Evolutionary conservation across 768 basidiomycete species (phyloP).

Genomic region (Xerocomus brunneocitrinus): DNA sequence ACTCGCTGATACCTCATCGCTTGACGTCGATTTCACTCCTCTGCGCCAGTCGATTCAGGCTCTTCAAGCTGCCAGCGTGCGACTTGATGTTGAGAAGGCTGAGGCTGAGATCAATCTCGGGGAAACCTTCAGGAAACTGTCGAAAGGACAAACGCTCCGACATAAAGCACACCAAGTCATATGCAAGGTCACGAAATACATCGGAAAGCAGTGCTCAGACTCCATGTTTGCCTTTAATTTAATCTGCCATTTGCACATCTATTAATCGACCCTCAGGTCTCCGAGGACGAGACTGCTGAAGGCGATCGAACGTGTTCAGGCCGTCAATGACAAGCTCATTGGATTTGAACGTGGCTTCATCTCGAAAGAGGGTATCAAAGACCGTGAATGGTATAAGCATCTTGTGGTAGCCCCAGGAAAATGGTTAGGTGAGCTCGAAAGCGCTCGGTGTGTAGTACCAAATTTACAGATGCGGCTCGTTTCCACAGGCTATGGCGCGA

Average conservation of each 20-base stretch:
- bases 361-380: conserved; percentile 70
- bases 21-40: conserved; percentile 48
- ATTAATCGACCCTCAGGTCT: conserved; percentile 15
- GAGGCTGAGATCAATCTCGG: conserved; percentile 50
- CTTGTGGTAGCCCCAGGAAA: conserved; percentile 89
- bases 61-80: conserved; percentile 48
- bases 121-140: conserved; percentile 38
- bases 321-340: conserved; percentile 63
- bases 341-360: conserved; percentile 82
- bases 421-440: conserved; percentile 58
- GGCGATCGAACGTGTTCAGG: conserved; percentile 55
- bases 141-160: conserved; percentile 21
- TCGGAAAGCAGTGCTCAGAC: conserved; percentile 26
- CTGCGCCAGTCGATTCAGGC: conserved; percentile 44
- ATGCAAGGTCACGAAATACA: conserved; percentile 35
- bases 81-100: conserved; percentile 56
- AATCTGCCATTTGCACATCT: background rate
- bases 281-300: conserved; percentile 39
- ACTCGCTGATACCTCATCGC: conserved; percentile 19
- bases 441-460: background rate
- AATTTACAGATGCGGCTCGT: conserved; percentile 1
- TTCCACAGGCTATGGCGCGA: conserved; percentile 72
- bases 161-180: conserved; percentile 21
- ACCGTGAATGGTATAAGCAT: conserved; percentile 85
- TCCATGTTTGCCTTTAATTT: conserved; percentile 11